Evolutionary conservation across 2,329 filamentous ascomycete genomes (phyloP).

Genomic region (Botrytis byssoidea): DNA sequence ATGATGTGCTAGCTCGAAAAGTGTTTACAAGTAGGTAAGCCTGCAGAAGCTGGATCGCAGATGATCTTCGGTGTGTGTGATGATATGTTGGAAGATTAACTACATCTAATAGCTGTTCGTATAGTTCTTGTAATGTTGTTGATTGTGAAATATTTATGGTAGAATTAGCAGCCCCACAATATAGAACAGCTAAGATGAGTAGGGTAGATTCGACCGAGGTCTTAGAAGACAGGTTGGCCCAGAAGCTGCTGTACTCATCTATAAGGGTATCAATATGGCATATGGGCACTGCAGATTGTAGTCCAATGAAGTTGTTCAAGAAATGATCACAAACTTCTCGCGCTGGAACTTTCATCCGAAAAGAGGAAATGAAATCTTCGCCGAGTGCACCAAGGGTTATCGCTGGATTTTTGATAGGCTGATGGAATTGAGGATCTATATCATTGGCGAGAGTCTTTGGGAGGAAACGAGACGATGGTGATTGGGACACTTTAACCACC

Average conservation of each 20-base stretch:
- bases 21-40: slow-evolving; percentile 6
- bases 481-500: neutral
- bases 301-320: neutral
- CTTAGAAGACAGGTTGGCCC: neutral
- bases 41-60: neutral
- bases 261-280: neutral
- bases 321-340: slow-evolving; percentile 7
- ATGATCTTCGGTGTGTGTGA: too few relatives aligned
- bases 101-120: neutral
- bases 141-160: neutral
- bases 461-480: neutral
- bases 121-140: neutral
- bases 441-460: neutral
- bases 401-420: neutral
- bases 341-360: neutral
- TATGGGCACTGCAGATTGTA: neutral
- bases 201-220: neutral
- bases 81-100: neutral
- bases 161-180: neutral
- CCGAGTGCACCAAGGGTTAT: neutral
- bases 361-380: neutral
- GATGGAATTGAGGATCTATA: neutral
- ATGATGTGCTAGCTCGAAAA: neutral
- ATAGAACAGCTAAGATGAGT: neutral
- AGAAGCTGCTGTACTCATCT: neutral